Evolutionary conservation across 2,329 filamentous ascomycete genomes (phyloP).

Genomic region (Stemphylium lycopersici): DNA sequence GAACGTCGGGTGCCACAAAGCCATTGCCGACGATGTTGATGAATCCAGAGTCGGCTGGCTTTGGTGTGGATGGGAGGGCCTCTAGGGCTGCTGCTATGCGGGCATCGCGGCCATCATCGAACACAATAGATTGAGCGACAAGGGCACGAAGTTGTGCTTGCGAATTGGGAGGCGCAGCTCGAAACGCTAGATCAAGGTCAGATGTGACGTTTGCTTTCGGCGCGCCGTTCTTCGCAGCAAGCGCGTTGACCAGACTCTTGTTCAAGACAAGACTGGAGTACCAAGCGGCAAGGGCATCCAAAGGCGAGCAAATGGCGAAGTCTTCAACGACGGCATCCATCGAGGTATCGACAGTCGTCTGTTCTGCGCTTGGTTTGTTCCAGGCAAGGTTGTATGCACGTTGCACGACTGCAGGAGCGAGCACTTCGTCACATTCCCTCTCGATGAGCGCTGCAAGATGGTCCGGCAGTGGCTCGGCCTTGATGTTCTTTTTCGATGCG

Average conservation of each 20-base stretch:
- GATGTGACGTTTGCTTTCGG: slow-evolving; percentile 53
- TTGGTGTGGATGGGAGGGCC: slow-evolving; percentile 52
- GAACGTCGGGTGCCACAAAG: slow-evolving; percentile 63
- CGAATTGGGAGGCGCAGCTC: slow-evolving; percentile 78
- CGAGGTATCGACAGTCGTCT: slow-evolving; percentile 69
- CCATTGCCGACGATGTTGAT: slow-evolving; percentile 60
- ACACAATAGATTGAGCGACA: slow-evolving; percentile 64
- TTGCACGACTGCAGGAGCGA: slow-evolving; percentile 78
- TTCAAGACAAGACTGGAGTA: slow-evolving; percentile 79
- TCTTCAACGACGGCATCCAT: slow-evolving; percentile 88
- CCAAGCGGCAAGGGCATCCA: slow-evolving; percentile 92
- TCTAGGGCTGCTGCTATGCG: slow-evolving; percentile 61
- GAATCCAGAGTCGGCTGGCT: slow-evolving; percentile 45
- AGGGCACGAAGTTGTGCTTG: slow-evolving; percentile 67
- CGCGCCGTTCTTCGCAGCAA: slow-evolving; percentile 61
- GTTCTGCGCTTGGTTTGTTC: slow-evolving; percentile 76
- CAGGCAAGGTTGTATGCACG: slow-evolving; percentile 89
- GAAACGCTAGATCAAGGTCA: slow-evolving; percentile 71
- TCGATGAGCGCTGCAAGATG: slow-evolving; percentile 78
- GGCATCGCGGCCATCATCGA: slow-evolving; percentile 58
- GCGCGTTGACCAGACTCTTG: slow-evolving; percentile 67
- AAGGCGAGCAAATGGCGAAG: slow-evolving; percentile 79
- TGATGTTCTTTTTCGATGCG: slow-evolving; percentile 49
- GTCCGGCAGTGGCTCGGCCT: slow-evolving; percentile 72
- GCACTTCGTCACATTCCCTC: slow-evolving; percentile 80